Evolutionary conservation across 805 yeast species (phyloP).

Genomic region (Yamadazyma laniorum): DNA sequence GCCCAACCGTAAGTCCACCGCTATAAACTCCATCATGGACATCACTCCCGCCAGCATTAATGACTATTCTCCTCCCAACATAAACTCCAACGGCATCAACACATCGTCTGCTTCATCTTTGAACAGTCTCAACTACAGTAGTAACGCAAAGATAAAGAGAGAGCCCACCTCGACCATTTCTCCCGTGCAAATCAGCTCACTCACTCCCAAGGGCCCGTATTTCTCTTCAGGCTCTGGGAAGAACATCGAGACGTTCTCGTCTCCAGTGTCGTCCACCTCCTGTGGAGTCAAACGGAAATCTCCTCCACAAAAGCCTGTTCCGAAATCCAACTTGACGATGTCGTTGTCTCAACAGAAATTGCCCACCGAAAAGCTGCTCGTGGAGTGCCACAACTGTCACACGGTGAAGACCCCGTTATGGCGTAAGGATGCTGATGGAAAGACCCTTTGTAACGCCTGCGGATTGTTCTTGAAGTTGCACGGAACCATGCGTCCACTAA

Average conservation of each 20-base stretch:
- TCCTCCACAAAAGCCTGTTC: background rate
- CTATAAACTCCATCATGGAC: conserved; percentile 15
- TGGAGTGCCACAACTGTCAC: conserved; percentile 57
- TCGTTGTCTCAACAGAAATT: conserved; percentile 16
- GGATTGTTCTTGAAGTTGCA: conserved; percentile 60
- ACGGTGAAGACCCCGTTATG: conserved; percentile 61
- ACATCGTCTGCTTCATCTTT: too few species aligned
- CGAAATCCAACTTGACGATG: conserved; percentile 22
- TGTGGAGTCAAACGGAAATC: conserved; percentile 1
- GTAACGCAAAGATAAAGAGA: conserved; percentile 15
- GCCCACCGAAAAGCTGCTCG: conserved; percentile 11
- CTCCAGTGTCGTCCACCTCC: conserved; percentile 2
- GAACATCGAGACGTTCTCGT: conserved; percentile 2
- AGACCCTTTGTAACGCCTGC: conserved; percentile 64
- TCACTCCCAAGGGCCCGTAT: conserved; percentile 8
- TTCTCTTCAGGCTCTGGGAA: background rate
- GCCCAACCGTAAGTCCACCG: background rate
- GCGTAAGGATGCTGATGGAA: conserved; percentile 59
- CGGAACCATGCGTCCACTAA: conserved; percentile 60
- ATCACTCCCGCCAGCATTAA: conserved; percentile 34
- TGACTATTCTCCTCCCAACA: conserved; percentile 21
- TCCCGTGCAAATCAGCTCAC: conserved; percentile 15
- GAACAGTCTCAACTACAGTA: background rate
- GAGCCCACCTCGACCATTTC: conserved; percentile 19
- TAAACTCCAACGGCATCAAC: background rate